Percentiles rank a stretch among this genome's conserved stretches.
Evolutionary conservation across 2,329 filamentous ascomycete genomes (phyloP).

Genomic region (Fusarium mangiferae): DNA sequence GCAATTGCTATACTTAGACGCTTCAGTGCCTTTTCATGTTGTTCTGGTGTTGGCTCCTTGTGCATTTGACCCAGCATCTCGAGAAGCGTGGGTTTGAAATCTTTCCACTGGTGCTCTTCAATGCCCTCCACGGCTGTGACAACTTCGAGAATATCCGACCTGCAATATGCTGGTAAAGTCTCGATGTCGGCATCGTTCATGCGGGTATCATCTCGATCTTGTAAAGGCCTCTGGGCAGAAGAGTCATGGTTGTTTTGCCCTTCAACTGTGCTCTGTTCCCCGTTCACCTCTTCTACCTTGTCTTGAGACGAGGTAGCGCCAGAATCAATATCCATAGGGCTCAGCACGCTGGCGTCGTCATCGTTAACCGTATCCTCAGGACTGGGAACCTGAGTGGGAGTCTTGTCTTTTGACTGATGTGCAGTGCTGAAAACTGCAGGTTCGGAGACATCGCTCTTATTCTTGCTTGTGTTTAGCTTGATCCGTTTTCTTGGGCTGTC

Average conservation of each 20-base stretch:
- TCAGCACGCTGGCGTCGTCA: neutral
- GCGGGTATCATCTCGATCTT: neutral
- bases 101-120: neutral
- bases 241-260: neutral
- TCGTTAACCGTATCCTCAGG: neutral
- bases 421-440: neutral
- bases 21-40: conserved; percentile 7
- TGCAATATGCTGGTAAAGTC: neutral
- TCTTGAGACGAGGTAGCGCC: neutral
- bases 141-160: conserved; percentile 10
- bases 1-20: conserved; percentile 10
- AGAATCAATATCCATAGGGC: conserved; percentile 4
- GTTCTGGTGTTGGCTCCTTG: neutral
- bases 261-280: neutral
- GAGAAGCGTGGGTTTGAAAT: conserved; percentile 19
- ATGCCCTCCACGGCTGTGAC: neutral
- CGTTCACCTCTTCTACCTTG: neutral
- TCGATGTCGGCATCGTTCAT: conserved; percentile 6
- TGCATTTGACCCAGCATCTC: conserved; percentile 15
- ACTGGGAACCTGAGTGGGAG: neutral
- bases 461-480: neutral
- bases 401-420: neutral
- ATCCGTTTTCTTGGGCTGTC: conserved; percentile 9
- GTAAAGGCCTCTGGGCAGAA: neutral
- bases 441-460: neutral